Percentiles rank a stretch among this genome's conserved stretches.
phyloP scores from a whole-genome alignment of 371 early-diverging fungal genomes.

The Mucor velutinosus region DNA sequence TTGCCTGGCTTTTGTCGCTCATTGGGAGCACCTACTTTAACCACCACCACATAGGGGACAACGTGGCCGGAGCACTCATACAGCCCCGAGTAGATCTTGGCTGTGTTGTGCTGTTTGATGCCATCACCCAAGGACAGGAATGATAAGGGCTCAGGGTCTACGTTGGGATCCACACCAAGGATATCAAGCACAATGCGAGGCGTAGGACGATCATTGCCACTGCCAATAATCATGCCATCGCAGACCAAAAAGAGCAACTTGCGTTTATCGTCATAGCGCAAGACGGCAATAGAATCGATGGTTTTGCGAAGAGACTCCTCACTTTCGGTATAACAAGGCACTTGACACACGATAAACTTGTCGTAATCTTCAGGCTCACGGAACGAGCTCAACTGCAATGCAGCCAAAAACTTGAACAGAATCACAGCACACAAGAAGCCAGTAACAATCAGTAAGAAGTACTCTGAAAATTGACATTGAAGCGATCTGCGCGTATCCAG shows the following conservation, averaged over 20 bases:
- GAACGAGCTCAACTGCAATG: slow-evolving; percentile 80
- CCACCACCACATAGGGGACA: slow-evolving; percentile 85
- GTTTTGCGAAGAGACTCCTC: slow-evolving; percentile 92
- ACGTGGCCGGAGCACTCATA: slow-evolving; percentile 82
- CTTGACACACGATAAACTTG: slow-evolving; percentile 86
- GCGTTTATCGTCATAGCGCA: slow-evolving; percentile 90
- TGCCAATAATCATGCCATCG: slow-evolving; percentile 89
- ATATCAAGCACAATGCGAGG: slow-evolving; percentile 94
- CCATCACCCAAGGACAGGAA: slow-evolving; percentile 91
- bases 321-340: slow-evolving; percentile 98
- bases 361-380: slow-evolving; percentile 90
- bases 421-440: slow-evolving; percentile 83
- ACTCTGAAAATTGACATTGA: slow-evolving; percentile 83
- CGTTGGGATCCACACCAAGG: slow-evolving; percentile 78
- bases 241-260: slow-evolving; percentile 89
- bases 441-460: slow-evolving; percentile 77
- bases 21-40: slow-evolving; percentile 77
- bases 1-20: slow-evolving; percentile 81
- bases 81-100: slow-evolving; percentile 90
- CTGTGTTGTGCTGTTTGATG: slow-evolving; percentile 85
- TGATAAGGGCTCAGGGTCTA: slow-evolving; percentile 83
- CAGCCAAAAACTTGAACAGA: slow-evolving; percentile 89
- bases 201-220: slow-evolving; percentile 94
- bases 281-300: slow-evolving; percentile 86
- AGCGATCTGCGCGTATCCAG: slow-evolving; percentile 79